Evolutionary conservation across 164 flowering plant genomes (phyloP), one percentile per base, ranked within the genome.

Genomic region (Tetracentron sinense): DNA sequence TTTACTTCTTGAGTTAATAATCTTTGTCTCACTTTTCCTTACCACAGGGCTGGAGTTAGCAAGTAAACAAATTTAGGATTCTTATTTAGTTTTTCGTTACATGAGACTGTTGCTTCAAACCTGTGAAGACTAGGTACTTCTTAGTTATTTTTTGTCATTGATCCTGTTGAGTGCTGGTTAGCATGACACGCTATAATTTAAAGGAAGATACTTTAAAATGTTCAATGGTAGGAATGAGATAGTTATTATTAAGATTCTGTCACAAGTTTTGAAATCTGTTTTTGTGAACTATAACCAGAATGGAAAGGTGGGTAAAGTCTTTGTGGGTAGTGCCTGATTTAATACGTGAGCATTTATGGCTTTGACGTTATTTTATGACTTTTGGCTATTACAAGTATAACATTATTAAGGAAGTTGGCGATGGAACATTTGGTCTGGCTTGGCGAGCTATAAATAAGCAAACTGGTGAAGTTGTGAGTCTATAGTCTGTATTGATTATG

Each of bases 391-490:
- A 6, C 71, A 95, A 97, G 81, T 95, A 86, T 77, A 89, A 79
- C 75, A 77, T 95, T 60, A 91, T 95, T 54, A 91, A 89, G 78
- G 99, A 88, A 79, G 99, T 92, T 75, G 99, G 99, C 62, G 88
- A 89, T 80, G 99, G 99, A 38, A 95, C 96, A 6, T 95, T 92
- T 83, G 99, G 97, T 49, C 83, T 77, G 78, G 99, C 92, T 15
- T 95, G 97, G 96, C 81, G 96, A 55, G 99, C 97, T 63, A 77
- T 92, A 56, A 84, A 85, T 82, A 87, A 84, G 78, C 90, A 79
- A 73, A 74, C 88, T 77, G 90, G 97, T 68, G 97, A 95, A 88
- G 85, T 92, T 77, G 99, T 95, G 80, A 33, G 97, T 74, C 2
- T 47, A n/a, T 31, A 42, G 8, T 27, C 25, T 2, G 3, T 25